Percentiles rank a stretch among this genome's conserved stretches.
phyloP scores from a whole-genome alignment of 345 rosid species.

The Eucalyptus virginea region DNA sequence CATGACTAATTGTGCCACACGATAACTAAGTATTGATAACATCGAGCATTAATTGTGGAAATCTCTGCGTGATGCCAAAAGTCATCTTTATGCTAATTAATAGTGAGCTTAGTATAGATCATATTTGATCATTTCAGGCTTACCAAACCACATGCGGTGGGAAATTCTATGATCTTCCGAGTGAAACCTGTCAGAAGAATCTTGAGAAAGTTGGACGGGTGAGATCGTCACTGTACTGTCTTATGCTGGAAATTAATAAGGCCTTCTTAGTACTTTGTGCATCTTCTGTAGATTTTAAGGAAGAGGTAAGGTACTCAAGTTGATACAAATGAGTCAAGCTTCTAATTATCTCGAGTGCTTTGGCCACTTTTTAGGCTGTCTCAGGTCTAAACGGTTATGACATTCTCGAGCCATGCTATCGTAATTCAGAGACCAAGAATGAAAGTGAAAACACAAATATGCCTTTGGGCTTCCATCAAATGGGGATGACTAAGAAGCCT shows the following conservation, averaged over 20 bases:
- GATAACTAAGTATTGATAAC: too few species aligned
- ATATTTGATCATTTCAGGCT: neutral
- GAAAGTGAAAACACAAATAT: neutral
- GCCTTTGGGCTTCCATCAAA: neutral
- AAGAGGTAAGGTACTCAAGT: neutral
- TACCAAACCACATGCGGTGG: constrained; percentile 16
- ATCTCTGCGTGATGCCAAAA: neutral
- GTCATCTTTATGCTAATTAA: neutral
- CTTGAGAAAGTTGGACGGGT: constrained; percentile 9
- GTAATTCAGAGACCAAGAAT: neutral
- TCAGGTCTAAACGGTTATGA: constrained; percentile 17
- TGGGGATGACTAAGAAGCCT: neutral
- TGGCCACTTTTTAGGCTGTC: constrained; percentile 9
- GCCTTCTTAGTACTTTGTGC: neutral
- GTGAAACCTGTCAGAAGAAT: neutral
- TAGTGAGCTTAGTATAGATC: neutral
- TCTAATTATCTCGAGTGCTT: neutral
- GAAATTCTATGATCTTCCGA: neutral
- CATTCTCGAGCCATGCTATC: constrained; percentile 45
- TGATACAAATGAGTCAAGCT: neutral
- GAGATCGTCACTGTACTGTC: neutral
- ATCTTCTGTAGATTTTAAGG: neutral
- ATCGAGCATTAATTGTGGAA: neutral
- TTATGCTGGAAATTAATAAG: neutral
- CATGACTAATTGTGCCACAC: neutral